Base-by-base conservation (phyloP, 192 early-diverging fungal species). In the Coemansia aciculifera region DNA sequence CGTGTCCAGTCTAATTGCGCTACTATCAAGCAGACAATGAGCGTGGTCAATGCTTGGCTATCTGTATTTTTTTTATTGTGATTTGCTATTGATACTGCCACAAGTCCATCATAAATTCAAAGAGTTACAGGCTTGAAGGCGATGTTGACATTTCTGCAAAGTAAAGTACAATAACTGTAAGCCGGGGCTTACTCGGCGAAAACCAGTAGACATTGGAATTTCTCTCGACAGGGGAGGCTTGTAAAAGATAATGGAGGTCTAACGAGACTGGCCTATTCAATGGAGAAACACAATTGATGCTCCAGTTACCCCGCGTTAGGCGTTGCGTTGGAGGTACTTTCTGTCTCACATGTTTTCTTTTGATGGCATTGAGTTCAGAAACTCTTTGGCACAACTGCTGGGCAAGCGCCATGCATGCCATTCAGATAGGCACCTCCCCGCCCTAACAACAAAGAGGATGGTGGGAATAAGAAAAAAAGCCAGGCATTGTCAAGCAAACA, bases 341-440 rank as follows among this genome's bases (percentile, higher is more conserved):
- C 9, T 27, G 51, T 17, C 24, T 52, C 23, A 2, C 29, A 15
- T 32, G 27, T 27, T 56, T 56, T 56, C 29, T 27, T 56, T 56
- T 31, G 29, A 13, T 13, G 12, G 0, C 23, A 31, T 27, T 56
- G 23, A 31, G 29, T 31, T 17, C 29, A n/a, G 4, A 56, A 21
- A 13, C 27, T 59, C 34, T 59, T 59, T 37, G 56, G 32, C 56
- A 59, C 29, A 31, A 59, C 32, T 52, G 51, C 13, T 52, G 8
- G 51, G 51, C 51, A 52, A 59, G n/a, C 56, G 56, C 56, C 56
- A 59, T 59, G 56, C 56, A 59, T 59, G 12, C 2, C 29, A 59
- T 59, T 59, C 56, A 59, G 56, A 34, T 31, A 36, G 32, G 34
- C n/a, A 59, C 32, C 13, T 31, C 32, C 17, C 27, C 21, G 27